Base-by-base conservation (phyloP, 257 asterid genomes). In the Anisodus acutangulus region DNA sequence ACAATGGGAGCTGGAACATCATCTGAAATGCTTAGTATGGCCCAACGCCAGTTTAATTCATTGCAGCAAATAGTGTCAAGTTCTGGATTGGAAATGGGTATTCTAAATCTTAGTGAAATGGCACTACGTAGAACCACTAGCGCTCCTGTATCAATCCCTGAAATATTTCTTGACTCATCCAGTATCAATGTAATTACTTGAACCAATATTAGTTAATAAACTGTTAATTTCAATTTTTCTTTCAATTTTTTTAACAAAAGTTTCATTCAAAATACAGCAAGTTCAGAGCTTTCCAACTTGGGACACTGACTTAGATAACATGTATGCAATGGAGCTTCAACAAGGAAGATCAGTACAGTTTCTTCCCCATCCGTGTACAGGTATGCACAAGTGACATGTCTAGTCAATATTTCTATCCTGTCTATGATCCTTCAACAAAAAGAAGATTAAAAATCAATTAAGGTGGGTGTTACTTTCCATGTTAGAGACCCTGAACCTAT, bases 221-320 rank as follows among this genome's bases (percentile, higher is more conserved):
- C 16, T 39, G 53, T 17, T 3, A 9, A 68, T n/a, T 39, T 22
- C n/a, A 26, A 9, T 47, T 10, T 26, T 35, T 57, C 68, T 81
- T 47, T 57, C 83, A 84, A 43, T 85, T 43, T 74, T 57, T 79
- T 45, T 6, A 78, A 63, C 9, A 8, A 78, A 59, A 6, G 60
- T 64, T 47, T 72, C 60, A 37, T 72, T 85, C 15, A 19, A 63
- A 19, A 66, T 82, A 62, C 95, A 91, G 97, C 95, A 90, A 85
- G 86, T 89, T 55, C 97, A 93, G 87, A 87, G 87, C 51, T 81
- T 80, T 26, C 76, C 90, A 53, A 78, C 93, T 79, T 94, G 97
- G 98, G 94, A 93, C 81, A 85, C 92, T 47, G 97, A 95, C 49
- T 37, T 93, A 60, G 95, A 92, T 60, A 90, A 89, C 85, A 85